Percentiles rank a stretch among this genome's conserved stretches.
Conservation (phyloP, 1,284 basidiomycete species). For the Apiotrichum mycotoxinovorans region DNA sequence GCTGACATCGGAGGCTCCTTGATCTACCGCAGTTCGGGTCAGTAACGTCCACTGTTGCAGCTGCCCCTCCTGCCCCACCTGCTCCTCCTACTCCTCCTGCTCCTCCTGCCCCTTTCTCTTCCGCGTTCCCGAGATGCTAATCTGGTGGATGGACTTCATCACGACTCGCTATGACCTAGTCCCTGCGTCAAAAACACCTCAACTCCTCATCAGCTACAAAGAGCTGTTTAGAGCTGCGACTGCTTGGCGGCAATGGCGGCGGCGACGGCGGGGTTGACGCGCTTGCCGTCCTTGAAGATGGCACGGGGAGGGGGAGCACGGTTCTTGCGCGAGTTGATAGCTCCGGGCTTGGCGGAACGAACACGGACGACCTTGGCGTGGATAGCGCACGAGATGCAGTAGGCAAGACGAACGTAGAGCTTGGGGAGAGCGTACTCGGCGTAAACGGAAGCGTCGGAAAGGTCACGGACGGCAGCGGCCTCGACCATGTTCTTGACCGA, state of each 20-base stretch:
- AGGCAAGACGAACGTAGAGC: conserved; percentile 97
- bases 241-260: conserved; percentile 58
- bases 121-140: conserved; percentile 1
- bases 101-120: no score
- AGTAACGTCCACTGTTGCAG: no score
- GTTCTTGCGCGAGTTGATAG: conserved; percentile 70
- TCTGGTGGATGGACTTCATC: conserved; percentile 16
- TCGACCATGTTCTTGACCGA: conserved; percentile 99
- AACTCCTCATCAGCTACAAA: not conserved
- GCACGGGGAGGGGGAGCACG: conserved; percentile 92
- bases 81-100: no score
- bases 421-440: conserved; percentile 96
- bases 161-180: conserved; percentile 13
- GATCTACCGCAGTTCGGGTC: no score
- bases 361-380: conserved; percentile 99
- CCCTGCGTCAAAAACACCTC: not conserved
- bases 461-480: conserved; percentile 94
- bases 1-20: no score
- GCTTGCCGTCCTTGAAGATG: conserved; percentile 96
- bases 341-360: conserved; percentile 75
- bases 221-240: conserved; percentile 31
- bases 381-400: conserved; percentile 99
- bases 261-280: conserved; percentile 72
- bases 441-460: conserved; percentile 95
- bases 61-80: no score